Evolutionary conservation across 495 filamentous ascomycete species (phyloP), one percentile per base, ranked within the genome.

Genomic region (Talaromyces adpressus): DNA sequence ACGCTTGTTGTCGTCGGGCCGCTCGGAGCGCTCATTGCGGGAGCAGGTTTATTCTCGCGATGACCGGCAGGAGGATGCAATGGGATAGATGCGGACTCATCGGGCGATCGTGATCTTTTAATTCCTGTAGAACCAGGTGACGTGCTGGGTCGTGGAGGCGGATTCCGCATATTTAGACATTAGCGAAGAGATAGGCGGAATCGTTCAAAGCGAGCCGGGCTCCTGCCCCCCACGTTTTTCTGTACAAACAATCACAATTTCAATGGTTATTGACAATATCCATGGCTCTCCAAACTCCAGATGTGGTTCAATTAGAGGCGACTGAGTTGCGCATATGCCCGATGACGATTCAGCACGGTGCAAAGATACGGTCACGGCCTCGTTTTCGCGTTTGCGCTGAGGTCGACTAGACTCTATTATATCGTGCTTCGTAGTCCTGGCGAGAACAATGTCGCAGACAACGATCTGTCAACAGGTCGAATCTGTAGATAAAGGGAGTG

Each of bases 71-170:
- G 5, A 3, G 47, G 47, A 4, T 20, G 60, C 18, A 29, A 14
- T 22, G 47, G 22, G 18, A 53, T 65, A 66, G 60, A 61, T 68
- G 63, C 63, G 62, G 67, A 64, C 7, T 62, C 53, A 69, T 65
- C 59, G 56, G 71, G 64, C 39, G 76, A 68, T 62, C 76, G 76
- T 22, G 75, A 72, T 71, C 77, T 73, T 69, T 80, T 80, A 68
- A 72, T 77, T 58, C 76, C 74, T 56, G 68, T 67, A 62, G 76
- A 74, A 64, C 70, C 60, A 47, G 75, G 75, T 6, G 76, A 75
- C 11, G 41, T 53, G 45, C 41, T 23, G 51, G 25, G 63, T 49
- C 72, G 75, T 18, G 74, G 73, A 51, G 72, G 64, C 53, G 69
- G 64, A 64, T 78, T 77, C 68, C 76, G 75, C 76, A 80, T 80